Evolutionary conservation across 805 yeast species (phyloP), one percentile per base, ranked within the genome.

Genomic region (Zygoascus bituminiphila): DNA sequence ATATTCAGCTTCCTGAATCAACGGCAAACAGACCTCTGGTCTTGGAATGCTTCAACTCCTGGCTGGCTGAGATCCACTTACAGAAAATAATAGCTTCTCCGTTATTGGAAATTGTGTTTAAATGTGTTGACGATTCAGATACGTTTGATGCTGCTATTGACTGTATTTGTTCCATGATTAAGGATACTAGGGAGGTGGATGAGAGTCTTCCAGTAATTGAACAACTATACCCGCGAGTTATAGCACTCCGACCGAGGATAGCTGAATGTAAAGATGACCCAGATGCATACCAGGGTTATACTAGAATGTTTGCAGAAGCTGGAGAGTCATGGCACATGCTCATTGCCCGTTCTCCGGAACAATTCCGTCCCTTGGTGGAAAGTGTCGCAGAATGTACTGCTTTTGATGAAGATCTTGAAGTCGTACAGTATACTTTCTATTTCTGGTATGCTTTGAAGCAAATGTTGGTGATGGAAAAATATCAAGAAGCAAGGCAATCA

Each of bases 261-360:
- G 37, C 45, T 10, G 67, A 57, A 23, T 42, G 44, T 44, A 57
- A 60, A 37, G 74, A 71, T 44, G 91, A 82, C 56, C 72, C 77
- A 1, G 93, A 84, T 31, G 72, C 75, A 35, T 75, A 84, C 59
- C 82, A 81, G 49, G 79, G 84, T 12, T 68, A 85, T 46, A 78
- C 95, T 0, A 74, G 93, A 58, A 63, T 93, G 39, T 86, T 84
- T 62, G 85, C 88, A 5, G 95, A 88, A 57, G 95, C 97, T 1
- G 96, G 95, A 49, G 97, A 88, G 66, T 77, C 95, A 1, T 93
- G 98, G 98, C 93, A 88, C 65, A 84, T 85, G 29, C 71, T 85
- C 29, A 79, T 93, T 45, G 88, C 91, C 5, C 79, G 79, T 57
- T 70, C 75, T 46, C 93, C 97, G 0, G 66, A 66, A 41, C 75